phyloP scores from a whole-genome alignment of 2,329 filamentous ascomycete genomes.

The Trichoderma sp. region DNA sequence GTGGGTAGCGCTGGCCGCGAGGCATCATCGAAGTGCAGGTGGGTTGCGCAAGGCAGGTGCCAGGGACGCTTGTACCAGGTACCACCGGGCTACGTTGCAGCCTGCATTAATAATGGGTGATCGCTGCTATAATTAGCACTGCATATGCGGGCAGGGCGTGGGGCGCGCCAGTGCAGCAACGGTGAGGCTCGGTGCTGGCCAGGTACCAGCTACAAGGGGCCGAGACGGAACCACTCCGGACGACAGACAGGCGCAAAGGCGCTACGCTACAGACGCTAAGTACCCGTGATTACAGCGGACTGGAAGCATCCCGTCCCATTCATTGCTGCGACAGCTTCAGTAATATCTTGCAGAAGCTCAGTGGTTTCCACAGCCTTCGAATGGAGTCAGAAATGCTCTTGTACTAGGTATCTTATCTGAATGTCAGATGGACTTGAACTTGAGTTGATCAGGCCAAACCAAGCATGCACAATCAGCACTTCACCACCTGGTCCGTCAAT shows the following conservation, averaged over 20 bases:
- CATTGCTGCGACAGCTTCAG: no score
- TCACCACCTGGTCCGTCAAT: no score
- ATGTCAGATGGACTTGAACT: no score
- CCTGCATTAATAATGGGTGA: conserved; percentile 21
- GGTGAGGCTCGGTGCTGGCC: conserved; percentile 13
- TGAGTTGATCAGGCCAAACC: no score
- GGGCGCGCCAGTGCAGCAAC: conserved; percentile 12
- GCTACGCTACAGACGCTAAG: not conserved
- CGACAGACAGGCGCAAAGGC: not conserved
- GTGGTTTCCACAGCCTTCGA: no score
- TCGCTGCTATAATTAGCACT: conserved; percentile 22
- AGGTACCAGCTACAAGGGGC: conserved; percentile 6
- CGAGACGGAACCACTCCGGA: not conserved
- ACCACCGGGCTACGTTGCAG: conserved; percentile 12
- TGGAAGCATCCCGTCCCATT: no score
- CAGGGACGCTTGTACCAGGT: conserved; percentile 1
- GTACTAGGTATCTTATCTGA: no score
- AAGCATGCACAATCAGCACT: no score
- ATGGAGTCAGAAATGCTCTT: no score
- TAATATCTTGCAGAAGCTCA: no score
- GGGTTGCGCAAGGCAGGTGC: not conserved
- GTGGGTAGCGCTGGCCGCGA: not conserved
- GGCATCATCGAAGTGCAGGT: conserved; percentile 16
- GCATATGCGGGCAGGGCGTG: not conserved
- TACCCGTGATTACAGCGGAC: not conserved